phyloP scores from a whole-genome alignment of 768 basidiomycete species.

The Tylopilus intermedius region DNA sequence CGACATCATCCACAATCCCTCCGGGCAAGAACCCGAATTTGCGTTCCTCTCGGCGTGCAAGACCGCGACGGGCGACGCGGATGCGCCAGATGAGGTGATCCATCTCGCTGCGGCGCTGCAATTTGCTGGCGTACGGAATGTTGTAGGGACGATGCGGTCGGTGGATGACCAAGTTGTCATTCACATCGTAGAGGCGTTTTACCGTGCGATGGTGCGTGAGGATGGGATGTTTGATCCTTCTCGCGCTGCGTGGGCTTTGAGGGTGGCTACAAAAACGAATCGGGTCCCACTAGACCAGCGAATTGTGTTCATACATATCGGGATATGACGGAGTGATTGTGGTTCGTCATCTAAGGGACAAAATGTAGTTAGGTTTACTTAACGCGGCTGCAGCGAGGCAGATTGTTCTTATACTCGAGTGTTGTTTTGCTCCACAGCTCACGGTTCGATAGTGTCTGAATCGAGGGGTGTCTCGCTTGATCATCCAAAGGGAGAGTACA shows the following conservation, averaged over 20 bases:
- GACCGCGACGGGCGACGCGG: constrained; percentile 23
- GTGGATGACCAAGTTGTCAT: constrained; percentile 21
- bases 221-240: constrained; percentile 15
- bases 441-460: too few species aligned
- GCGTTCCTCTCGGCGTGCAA: constrained; percentile 31
- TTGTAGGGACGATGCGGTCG: constrained; percentile 31
- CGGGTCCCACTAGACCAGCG: constrained; percentile 19
- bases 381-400: too few species aligned
- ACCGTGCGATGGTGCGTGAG: constrained; percentile 13
- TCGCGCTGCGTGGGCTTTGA: constrained; percentile 15
- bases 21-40: constrained; percentile 17
- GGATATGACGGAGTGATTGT: constrained; percentile 1
- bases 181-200: constrained; percentile 16
- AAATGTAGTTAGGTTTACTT: too few species aligned
- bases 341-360: not conserved
- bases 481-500: constrained; percentile 7
- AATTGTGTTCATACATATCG: constrained; percentile 23
- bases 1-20: constrained; percentile 17
- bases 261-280: constrained; percentile 8
- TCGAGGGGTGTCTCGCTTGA: not conserved
- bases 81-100: constrained; percentile 25
- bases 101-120: constrained; percentile 31
- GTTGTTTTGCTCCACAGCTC: not conserved
- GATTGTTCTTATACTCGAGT: not conserved
- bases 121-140: constrained; percentile 24